phyloP scores from a whole-genome alignment of 2,329 filamentous ascomycete genomes.

The Fusarium transvaalense region DNA sequence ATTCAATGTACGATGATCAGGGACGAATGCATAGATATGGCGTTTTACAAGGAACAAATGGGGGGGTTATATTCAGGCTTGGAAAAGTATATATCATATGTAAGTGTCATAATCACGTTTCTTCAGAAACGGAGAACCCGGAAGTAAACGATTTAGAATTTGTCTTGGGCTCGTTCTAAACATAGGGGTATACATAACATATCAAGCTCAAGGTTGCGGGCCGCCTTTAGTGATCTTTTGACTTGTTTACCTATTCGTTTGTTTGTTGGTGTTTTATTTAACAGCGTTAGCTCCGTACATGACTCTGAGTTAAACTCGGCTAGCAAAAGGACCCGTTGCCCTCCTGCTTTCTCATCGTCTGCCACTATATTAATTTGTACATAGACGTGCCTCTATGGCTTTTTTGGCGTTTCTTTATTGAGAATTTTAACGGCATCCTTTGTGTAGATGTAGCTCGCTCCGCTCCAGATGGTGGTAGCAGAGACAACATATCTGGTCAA shows the following conservation, averaged over 20 bases:
- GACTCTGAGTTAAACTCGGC: slow-evolving; percentile 8
- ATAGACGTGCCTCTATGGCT: slow-evolving; percentile 19
- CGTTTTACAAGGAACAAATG: slow-evolving; percentile 10
- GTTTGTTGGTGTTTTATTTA: background rate
- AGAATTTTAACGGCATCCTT: slow-evolving; percentile 94
- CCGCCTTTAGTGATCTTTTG: background rate
- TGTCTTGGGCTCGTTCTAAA: slow-evolving; percentile 8
- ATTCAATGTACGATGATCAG: slow-evolving; percentile 9
- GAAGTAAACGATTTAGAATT: slow-evolving; percentile 12
- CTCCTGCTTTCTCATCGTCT: slow-evolving; percentile 3
- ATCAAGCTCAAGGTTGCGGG: slow-evolving; percentile 30
- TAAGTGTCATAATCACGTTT: slow-evolving; percentile 8
- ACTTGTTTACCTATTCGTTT: background rate
- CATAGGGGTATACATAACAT: slow-evolving; percentile 24
- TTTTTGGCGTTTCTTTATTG: slow-evolving; percentile 47
- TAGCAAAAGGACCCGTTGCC: background rate
- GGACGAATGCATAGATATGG: slow-evolving; percentile 15
- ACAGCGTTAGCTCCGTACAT: background rate
- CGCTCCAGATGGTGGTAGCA: slow-evolving; percentile 91
- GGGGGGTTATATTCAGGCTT: slow-evolving; percentile 5
- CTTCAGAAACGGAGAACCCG: background rate
- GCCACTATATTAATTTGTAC: background rate
- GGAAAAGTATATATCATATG: slow-evolving; percentile 7
- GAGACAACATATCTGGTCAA: slow-evolving; percentile 81
- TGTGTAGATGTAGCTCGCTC: slow-evolving; percentile 89